Base-by-base conservation (phyloP, 2,329 filamentous ascomycete species). In the Apiospora hydei region DNA sequence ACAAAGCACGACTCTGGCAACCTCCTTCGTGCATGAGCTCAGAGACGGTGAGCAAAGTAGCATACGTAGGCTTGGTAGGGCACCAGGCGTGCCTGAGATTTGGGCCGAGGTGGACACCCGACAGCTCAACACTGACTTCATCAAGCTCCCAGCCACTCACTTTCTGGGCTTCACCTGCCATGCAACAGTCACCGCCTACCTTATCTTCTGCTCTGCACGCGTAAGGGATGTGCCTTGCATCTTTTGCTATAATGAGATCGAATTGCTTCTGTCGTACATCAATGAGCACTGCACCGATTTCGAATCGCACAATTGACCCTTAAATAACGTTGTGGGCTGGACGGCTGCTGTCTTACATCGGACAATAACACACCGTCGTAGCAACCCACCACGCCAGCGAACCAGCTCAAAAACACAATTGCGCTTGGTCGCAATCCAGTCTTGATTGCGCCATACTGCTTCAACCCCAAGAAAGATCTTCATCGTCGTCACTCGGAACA, bases 111-210 rank as follows among this genome's bases (percentile, higher is more conserved):
- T 64, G 57, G 57, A 64, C 57, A 34, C n/a, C 18, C 18, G 57
- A 64, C 57, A 64, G 57, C 57, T 41, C 57, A 64, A 64, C 57
- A 64, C 57, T 64, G 57, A 41, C 57, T 64, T 64, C 57, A 64
- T 24, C 57, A 13, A 64, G 57, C 57, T 64, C 57, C 57, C 57
- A 64, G 57, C 57, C 57, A 64, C 34, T 41, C 34, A 64, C 34
- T 64, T 64, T 64, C 57, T 24, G 18, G n/a, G 34, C 57, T 64
- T 64, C 57, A 64, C 34, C 57, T 64, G 57, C 34, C 57, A n/a
- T 18, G n/a, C 57, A 64, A 13, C 34, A 24, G 34, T 64, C 57
- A 64, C 57, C 57, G 57, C 57, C 57, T 64, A 24, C 34, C 16
- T 38, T 14, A n/a, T 34, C 53, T 21, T 24, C 57, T 64, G 10